These are phyloP conservation scores for Dicorynia guianensis DNA, from an alignment of 306 rosid species.

Conservation along the genomic window DNA sequence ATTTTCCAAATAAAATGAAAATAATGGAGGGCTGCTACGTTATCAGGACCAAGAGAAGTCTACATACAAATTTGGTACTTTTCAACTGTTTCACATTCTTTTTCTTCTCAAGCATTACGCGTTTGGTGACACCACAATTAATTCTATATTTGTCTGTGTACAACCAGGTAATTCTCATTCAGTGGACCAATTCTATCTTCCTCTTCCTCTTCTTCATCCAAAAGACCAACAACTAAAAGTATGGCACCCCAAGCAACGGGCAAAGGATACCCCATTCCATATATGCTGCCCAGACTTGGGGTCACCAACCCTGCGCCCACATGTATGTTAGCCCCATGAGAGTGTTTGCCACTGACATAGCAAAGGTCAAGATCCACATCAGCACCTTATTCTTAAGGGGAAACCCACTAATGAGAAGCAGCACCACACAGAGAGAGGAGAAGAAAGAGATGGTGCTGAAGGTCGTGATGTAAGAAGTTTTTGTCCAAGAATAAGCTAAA, in stretches of 20 bases:
- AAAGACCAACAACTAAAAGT: neutral
- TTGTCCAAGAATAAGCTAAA: neutral
- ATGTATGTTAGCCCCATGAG: constrained; percentile 34
- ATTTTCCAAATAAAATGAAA: too few relatives aligned
- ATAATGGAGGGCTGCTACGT: too few relatives aligned
- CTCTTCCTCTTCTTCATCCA: constrained; percentile 34
- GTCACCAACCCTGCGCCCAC: constrained; percentile 34
- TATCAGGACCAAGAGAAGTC: too few relatives aligned
- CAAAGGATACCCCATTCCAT: neutral
- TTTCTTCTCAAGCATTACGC: too few relatives aligned
- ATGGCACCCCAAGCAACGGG: constrained; percentile 24
- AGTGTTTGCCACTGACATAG: constrained; percentile 36
- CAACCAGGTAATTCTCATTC: neutral
- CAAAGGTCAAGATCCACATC: constrained; percentile 37
- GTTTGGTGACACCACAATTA: too few relatives aligned
- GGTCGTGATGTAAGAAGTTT: neutral
- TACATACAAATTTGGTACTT: too few relatives aligned
- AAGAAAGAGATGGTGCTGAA: constrained; percentile 44
- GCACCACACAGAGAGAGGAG: constrained; percentile 37
- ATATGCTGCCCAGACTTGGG: constrained; percentile 18
- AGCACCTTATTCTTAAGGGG: constrained; percentile 30
- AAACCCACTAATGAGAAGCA: constrained; percentile 49
- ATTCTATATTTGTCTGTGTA: neutral
- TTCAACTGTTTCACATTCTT: too few relatives aligned
- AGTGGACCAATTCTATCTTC: neutral